Evolutionary conservation across 148 eudicot genomes (phyloP), one percentile per base, ranked within the genome.

Genomic region (Tetragonia tetragonoides): DNA sequence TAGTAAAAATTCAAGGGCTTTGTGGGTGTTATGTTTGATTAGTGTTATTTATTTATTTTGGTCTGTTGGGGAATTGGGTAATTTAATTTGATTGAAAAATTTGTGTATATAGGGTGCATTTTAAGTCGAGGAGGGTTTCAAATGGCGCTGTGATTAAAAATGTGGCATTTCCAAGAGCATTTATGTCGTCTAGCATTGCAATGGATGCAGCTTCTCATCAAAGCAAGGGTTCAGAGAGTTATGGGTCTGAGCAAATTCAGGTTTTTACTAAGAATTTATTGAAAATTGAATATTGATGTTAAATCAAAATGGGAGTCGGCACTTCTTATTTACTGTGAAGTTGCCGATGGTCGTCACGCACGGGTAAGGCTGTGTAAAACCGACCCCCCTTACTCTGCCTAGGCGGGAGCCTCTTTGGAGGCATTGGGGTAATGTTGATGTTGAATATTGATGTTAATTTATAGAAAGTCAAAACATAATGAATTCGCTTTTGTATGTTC

Each of bases 181-280:
- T 87, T 74, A 87, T 90, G 88, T 89, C 99, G 10, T 83, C 91
- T 42, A 87, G 84, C 66, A 67, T 82, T 59, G 83, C 86, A 5
- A 70, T 86, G 7, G 97, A 91, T 79, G 78, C 89, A 78, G 81
- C 89, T 78, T 44, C 81, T 81, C 82, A 80, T 73, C 88, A 76
- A 68, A 84, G 80, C 80, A 72, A 83, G 24, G 79, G 66, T 68
- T 79, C 88, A 9, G 81, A 88, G 53, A 84, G 86, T 63, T 95
- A 95, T 83, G 99, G 99, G 61, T 88, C 99, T 21, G 99, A 93
- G 51, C 97, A 95, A 86, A 95, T 95, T 93, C 99, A 93, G 97
- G 99, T 95, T 57, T 28, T 78, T 73, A 28, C 76, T 37, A 10
- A 15, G 14, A 74, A 49, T 40, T 59, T 62, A 37, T 38, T 51